Evolutionary conservation across 495 filamentous ascomycete species (phyloP).

Genomic region (Astrothelium macrocarpum): DNA sequence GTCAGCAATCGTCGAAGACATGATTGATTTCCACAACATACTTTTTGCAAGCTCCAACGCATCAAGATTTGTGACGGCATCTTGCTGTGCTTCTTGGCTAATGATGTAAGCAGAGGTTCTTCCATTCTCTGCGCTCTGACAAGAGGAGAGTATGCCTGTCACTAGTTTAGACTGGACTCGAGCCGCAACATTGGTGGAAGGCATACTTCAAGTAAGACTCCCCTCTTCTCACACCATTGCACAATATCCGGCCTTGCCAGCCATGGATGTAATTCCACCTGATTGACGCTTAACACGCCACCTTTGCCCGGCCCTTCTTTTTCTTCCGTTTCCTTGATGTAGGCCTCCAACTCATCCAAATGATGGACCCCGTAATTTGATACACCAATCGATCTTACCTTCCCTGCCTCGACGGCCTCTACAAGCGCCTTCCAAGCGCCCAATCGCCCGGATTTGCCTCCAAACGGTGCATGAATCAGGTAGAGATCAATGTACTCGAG

Average conservation of each 20-base stretch:
- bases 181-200: neutral
- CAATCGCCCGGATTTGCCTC: slow-evolving; percentile 46
- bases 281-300: slow-evolving; percentile 69
- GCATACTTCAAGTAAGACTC: slow-evolving; percentile 52
- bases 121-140: slow-evolving; percentile 57
- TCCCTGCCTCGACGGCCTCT: slow-evolving; percentile 52
- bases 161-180: neutral
- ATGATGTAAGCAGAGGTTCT: slow-evolving; percentile 48
- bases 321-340: slow-evolving; percentile 56
- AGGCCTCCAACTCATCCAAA: slow-evolving; percentile 61
- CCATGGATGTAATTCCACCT: slow-evolving; percentile 90
- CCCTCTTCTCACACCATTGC: slow-evolving; percentile 59
- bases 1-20: neutral
- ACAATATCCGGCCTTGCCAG: slow-evolving; percentile 66
- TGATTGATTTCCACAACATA: slow-evolving; percentile 14
- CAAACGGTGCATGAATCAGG: slow-evolving; percentile 51
- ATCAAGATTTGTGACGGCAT: slow-evolving; percentile 69
- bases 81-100: slow-evolving; percentile 63
- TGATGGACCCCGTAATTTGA: slow-evolving; percentile 62
- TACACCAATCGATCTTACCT: slow-evolving; percentile 55
- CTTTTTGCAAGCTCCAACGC: slow-evolving; percentile 80
- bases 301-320: slow-evolving; percentile 56
- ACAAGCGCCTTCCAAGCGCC: slow-evolving; percentile 57
- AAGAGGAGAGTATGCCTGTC: slow-evolving; percentile 63
- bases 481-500: slow-evolving; percentile 57